These are phyloP conservation scores for Pseudopyrenochaeta lycopersici DNA, from an alignment of 2,329 filamentous ascomycete genomes.

Conservation along the genomic window DNA sequence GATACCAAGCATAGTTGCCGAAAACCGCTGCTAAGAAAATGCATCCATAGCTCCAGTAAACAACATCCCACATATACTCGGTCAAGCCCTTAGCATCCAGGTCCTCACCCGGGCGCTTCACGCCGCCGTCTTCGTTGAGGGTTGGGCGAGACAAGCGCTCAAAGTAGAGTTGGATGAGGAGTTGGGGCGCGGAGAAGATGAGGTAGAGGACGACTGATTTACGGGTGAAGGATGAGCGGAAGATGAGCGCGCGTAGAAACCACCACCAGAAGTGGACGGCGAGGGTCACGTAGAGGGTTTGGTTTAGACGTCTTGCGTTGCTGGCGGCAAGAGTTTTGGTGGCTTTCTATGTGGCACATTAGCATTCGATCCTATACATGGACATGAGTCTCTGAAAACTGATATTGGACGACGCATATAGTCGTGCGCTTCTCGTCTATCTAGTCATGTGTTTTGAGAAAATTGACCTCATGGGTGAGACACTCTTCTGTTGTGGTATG, in stretches of 20 bases:
- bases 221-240: conserved; percentile 67
- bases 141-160: conserved; percentile 84
- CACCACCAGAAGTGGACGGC: conserved; percentile 78
- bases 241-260: conserved; percentile 70
- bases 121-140: conserved; percentile 67
- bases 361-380: neutral
- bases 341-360: conserved; percentile 54
- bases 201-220: conserved; percentile 70
- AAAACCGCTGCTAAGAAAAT: conserved; percentile 76
- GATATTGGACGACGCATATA: too few species aligned
- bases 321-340: conserved; percentile 74
- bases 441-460: too few species aligned
- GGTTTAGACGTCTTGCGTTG: conserved; percentile 80
- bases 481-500: too few species aligned
- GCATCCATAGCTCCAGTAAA: conserved; percentile 92
- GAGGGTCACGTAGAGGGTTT: conserved; percentile 80
- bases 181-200: conserved; percentile 75
- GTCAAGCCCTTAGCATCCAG: conserved; percentile 87
- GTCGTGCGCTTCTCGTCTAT: too few species aligned
- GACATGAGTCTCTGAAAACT: neutral
- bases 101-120: conserved; percentile 85
- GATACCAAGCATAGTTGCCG: conserved; percentile 81
- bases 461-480: too few species aligned
- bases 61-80: conserved; percentile 97
- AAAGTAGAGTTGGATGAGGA: conserved; percentile 84